Conservation (phyloP, 768 basidiomycete genomes). For the Rhizopogon rudus region DNA sequence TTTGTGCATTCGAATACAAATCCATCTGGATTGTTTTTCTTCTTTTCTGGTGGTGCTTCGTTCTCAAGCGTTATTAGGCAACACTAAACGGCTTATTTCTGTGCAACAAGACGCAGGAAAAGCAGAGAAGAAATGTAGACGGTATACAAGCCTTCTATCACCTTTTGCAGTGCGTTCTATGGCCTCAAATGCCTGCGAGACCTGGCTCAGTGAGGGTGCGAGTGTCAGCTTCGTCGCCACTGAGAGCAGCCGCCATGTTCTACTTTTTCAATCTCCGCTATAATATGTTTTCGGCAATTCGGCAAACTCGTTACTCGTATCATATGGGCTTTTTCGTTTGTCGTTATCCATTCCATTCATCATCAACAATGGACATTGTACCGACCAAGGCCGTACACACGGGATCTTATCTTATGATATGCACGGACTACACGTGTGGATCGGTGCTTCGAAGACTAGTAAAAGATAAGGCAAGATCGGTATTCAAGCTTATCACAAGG, state of each 20-base stretch:
- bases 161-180: slow-evolving; percentile 32
- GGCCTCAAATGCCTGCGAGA: slow-evolving; percentile 34
- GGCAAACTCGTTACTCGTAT: slow-evolving; percentile 10
- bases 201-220: slow-evolving; percentile 36
- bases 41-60: slow-evolving; percentile 34
- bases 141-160: slow-evolving; percentile 34
- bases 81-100: slow-evolving; percentile 43
- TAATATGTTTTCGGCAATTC: slow-evolving; percentile 19
- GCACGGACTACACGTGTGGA: too few species aligned
- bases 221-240: slow-evolving; percentile 32
- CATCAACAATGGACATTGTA: too few species aligned
- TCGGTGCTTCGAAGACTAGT: too few species aligned
- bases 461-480: too few species aligned
- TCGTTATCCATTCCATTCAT: too few species aligned
- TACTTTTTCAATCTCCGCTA: slow-evolving; percentile 21
- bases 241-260: slow-evolving; percentile 17
- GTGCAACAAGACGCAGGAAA: slow-evolving; percentile 34
- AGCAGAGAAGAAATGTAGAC: slow-evolving; percentile 31
- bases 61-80: slow-evolving; percentile 40
- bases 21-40: slow-evolving; percentile 37
- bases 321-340: too few species aligned
- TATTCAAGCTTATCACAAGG: neutral
- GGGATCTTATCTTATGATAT: too few species aligned
- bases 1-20: slow-evolving; percentile 43
- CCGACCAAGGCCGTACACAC: too few species aligned